Base-by-base conservation (phyloP, 805 yeast genomes). In the Teunomyces funiuensis region DNA sequence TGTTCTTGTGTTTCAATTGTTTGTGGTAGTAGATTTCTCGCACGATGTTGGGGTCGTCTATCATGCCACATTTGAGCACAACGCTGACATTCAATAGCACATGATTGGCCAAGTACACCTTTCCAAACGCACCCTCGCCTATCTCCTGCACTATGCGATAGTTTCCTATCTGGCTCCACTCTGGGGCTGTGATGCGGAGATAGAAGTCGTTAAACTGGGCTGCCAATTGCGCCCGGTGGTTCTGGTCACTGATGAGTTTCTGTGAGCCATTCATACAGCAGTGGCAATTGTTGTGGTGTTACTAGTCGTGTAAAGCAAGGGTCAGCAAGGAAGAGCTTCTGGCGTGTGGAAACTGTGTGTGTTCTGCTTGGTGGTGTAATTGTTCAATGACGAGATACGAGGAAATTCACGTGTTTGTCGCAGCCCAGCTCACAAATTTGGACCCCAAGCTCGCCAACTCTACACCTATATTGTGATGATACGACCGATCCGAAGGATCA, bases 41-140 rank as follows among this genome's bases (percentile, higher is more conserved):
- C 28, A 90, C 95, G 16, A 91, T 74, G 54, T 90, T 88, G 23
- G 95, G 89, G 57, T 88, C 95, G 36, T 76, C 77, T 44, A 82
- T 80, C 10, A 72, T 66, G 6, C 95, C 91, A 30, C 88, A 85
- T 54, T 91, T 91, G 46, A 93, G 63, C 13, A 93, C 98, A 2
- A 91, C 79, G 45, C 61, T 82, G n/a, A 80, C 71, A 41, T 81
- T 80, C 8, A 96, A 76, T 34, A 89, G 70, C 39, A 75, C 74
- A 55, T 91, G 98, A 27, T 71, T 71, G 1, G 97, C 98, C 22
- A 91, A 66, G 58, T 84, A 93, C 1, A 89, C 96, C 55, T 85
- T 86, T 6, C 98, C 97, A 72, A 89, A 91, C 2, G 95, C 77
- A 7, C 97, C 97, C 53, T 87, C 89, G 2, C 97, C 98, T 16